A percentile compares a stretch with the other conserved stretches of the same genome.
These are phyloP conservation scores for Penicillium goetzii DNA, from an alignment of 495 filamentous ascomycete genomes.

Conservation along the genomic window DNA sequence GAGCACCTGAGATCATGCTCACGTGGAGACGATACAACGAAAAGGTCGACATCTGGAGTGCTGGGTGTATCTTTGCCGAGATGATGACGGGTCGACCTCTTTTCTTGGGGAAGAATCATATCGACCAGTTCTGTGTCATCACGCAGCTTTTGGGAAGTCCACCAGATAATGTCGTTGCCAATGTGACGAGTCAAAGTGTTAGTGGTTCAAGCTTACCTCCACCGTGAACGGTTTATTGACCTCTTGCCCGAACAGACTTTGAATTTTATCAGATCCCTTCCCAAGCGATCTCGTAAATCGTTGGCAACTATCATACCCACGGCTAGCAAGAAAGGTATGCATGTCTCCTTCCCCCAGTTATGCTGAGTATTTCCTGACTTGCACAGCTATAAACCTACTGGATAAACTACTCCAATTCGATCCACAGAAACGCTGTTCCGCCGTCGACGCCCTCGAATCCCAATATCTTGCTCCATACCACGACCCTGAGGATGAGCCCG, in stretches of 20 bases:
- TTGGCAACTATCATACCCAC: constrained; percentile 89
- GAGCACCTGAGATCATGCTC: constrained; percentile 98
- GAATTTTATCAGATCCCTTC: constrained; percentile 92
- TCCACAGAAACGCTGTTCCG: constrained; percentile 82
- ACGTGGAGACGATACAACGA: constrained; percentile 99
- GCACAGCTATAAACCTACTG: constrained; percentile 67
- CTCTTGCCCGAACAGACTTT: constrained; percentile 65
- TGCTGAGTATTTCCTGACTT: constrained; percentile 13
- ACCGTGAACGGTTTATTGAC: not conserved
- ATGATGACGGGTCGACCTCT: constrained; percentile 97
- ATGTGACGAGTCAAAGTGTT: constrained; percentile 96
- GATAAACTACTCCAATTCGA: constrained; percentile 97
- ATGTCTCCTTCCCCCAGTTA: not conserved
- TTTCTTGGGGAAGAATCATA: constrained; percentile 97
- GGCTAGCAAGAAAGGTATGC: constrained; percentile 77
- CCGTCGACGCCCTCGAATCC: constrained; percentile 77
- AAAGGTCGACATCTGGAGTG: constrained; percentile 99
- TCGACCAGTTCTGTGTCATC: constrained; percentile 99
- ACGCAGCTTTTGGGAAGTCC: constrained; percentile 93
- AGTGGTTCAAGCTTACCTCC: constrained; percentile 29
- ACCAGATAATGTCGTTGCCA: constrained; percentile 93
- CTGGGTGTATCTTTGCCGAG: constrained; percentile 97
- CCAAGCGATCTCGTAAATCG: constrained; percentile 85
- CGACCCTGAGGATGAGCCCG: constrained; percentile 92
- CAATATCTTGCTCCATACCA: constrained; percentile 95